A percentile compares a stretch with the other conserved stretches of the same genome.
Conservation (phyloP, 257 asterid genomes). For the Nicotiana tomentosiformis region DNA sequence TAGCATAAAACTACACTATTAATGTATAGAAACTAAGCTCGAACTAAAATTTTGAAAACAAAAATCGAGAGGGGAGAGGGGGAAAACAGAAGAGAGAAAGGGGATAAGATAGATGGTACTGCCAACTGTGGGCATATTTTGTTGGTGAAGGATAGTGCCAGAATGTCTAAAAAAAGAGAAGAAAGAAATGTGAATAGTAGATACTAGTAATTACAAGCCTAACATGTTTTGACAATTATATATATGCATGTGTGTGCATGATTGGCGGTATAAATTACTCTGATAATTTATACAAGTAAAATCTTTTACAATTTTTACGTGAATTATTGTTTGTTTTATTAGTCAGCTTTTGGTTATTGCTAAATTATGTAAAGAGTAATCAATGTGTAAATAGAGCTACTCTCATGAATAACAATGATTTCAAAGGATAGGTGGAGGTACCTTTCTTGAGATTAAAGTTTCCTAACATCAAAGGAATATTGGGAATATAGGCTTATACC, state of each 20-base stretch:
- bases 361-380: neutral
- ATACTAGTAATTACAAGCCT: neutral
- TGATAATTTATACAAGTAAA: constrained; percentile 2
- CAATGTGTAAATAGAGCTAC: constrained; percentile 3
- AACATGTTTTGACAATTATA: neutral
- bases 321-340: neutral
- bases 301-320: neutral
- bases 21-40: neutral
- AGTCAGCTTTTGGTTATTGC: constrained; percentile 7
- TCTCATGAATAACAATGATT: neutral
- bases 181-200: neutral
- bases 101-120: neutral
- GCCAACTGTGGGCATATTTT: neutral
- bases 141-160: neutral
- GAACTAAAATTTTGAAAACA: neutral
- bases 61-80: neutral
- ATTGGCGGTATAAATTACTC: constrained; percentile 2
- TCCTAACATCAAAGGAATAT: neutral
- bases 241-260: constrained; percentile 12
- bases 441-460: constrained; percentile 31
- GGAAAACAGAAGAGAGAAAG: neutral
- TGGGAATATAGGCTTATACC: neutral
- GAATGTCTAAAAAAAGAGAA: neutral
- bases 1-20: no score
- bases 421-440: constrained; percentile 16